Conservation (phyloP, 2,329 filamentous ascomycete genomes). For the Colletotrichum karsti region DNA sequence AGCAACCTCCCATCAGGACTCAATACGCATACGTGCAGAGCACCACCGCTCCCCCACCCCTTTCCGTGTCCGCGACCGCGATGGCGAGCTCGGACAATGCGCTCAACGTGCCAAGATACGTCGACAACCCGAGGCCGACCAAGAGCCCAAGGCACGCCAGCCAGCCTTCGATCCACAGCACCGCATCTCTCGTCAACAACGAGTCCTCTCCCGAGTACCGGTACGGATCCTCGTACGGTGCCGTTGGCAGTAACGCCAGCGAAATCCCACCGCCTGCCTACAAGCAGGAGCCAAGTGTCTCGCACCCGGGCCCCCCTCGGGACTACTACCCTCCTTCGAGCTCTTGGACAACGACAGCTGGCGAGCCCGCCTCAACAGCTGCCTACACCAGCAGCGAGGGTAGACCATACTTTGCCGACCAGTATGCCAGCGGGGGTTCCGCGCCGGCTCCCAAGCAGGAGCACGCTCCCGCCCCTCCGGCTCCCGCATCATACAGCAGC, state of each 20-base stretch:
- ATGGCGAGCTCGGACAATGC: slow-evolving; percentile 48
- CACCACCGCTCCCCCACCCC: slow-evolving; percentile 58
- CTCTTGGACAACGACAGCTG: slow-evolving; percentile 61
- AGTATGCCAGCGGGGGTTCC: slow-evolving; percentile 51
- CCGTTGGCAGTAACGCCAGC: slow-evolving; percentile 41
- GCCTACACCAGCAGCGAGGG: slow-evolving; percentile 56
- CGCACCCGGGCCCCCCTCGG: slow-evolving; percentile 41
- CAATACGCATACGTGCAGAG: slow-evolving; percentile 64
- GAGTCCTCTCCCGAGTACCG: slow-evolving; percentile 64
- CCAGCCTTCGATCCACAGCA: slow-evolving; percentile 62
- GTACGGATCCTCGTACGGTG: slow-evolving; percentile 57
- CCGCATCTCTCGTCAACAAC: slow-evolving; percentile 55
- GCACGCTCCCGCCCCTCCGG: slow-evolving; percentile 39
- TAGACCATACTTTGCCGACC: slow-evolving; percentile 59
- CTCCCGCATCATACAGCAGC: slow-evolving; percentile 50
- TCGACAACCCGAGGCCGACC: slow-evolving; percentile 63
- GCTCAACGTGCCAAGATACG: slow-evolving; percentile 64
- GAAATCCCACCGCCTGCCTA: slow-evolving; percentile 43
- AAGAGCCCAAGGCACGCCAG: slow-evolving; percentile 65
- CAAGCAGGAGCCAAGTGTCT: slow-evolving; percentile 39
- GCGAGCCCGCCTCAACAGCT: slow-evolving; percentile 52
- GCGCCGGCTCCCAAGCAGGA: slow-evolving; percentile 43
- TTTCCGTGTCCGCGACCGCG: slow-evolving; percentile 52
- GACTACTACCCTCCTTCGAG: slow-evolving; percentile 64
- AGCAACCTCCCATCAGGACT: slow-evolving; percentile 56